Evolutionary conservation across 805 yeast species (phyloP).

Genomic region (Torulaspora gathmanii): DNA sequence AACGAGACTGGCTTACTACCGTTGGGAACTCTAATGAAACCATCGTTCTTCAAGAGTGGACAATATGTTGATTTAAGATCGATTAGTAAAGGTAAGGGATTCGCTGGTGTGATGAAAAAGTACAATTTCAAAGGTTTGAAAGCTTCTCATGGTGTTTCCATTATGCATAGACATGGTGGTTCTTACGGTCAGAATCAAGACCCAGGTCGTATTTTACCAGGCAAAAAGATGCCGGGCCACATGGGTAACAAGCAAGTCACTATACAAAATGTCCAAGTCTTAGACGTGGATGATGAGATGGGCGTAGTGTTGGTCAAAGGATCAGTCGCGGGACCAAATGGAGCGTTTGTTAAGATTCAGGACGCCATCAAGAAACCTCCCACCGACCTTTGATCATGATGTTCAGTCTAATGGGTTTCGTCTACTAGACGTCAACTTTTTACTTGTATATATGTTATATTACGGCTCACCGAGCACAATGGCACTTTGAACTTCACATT

Average conservation of each 20-base stretch:
- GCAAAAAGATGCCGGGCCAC: conserved; percentile 97
- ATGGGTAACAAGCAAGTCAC: conserved; percentile 81
- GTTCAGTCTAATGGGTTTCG: not conserved
- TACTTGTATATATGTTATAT: conserved; percentile 5
- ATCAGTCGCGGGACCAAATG: conserved; percentile 84
- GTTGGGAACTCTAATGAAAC: conserved; percentile 70
- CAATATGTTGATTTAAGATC: conserved; percentile 80
- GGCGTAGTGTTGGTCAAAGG: conserved; percentile 86
- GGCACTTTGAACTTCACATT: not conserved
- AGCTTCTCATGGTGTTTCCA: conserved; percentile 94
- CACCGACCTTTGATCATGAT: not conserved
- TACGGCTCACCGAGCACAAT: not conserved
- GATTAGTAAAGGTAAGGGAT: conserved; percentile 88
- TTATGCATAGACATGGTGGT: conserved; percentile 93
- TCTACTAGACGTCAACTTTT: not conserved
- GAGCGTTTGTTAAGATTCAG: conserved; percentile 64
- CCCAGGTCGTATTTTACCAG: conserved; percentile 95
- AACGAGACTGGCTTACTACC: conserved; percentile 61
- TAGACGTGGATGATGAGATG: conserved; percentile 73
- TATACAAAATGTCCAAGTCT: conserved; percentile 65
- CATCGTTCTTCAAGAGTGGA: conserved; percentile 80
- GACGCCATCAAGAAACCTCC: conserved; percentile 61
- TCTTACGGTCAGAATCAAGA: conserved; percentile 93
- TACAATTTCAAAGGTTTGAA: conserved; percentile 82
- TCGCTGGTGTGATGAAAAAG: conserved; percentile 97